phyloP scores from a whole-genome alignment of 129 eudicot species.

The Rutidosis leptorrhynchoides region DNA sequence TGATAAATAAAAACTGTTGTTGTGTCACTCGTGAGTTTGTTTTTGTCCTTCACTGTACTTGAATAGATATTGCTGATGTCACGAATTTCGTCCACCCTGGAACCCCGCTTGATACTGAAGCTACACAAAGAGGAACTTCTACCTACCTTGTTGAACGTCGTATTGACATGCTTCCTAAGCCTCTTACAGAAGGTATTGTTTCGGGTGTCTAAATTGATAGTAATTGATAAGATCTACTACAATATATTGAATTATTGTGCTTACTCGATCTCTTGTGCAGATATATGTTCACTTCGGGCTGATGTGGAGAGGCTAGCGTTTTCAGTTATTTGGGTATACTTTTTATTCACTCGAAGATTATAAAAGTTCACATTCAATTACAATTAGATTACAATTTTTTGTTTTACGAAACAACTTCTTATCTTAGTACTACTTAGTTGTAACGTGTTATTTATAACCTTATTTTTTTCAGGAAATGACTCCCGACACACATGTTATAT shows the following conservation, averaged over 20 bases:
- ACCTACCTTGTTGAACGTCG: slow-evolving; percentile 97
- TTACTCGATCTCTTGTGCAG: slow-evolving; percentile 42
- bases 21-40: slow-evolving; percentile 14
- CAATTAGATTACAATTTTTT: not conserved
- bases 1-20: not conserved
- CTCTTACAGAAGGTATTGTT: slow-evolving; percentile 86
- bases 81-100: slow-evolving; percentile 96
- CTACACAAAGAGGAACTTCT: slow-evolving; percentile 97
- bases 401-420: not conserved
- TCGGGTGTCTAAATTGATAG: not conserved
- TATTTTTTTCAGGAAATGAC: slow-evolving; percentile 75
- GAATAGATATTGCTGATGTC: slow-evolving; percentile 94
- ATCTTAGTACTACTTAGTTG: not conserved
- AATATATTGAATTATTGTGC: slow-evolving; percentile 15
- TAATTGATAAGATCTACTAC: not conserved
- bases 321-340: slow-evolving; percentile 92
- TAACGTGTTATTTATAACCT: not conserved
- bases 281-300: slow-evolving; percentile 91
- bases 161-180: slow-evolving; percentile 99
- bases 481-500: slow-evolving; percentile 78
- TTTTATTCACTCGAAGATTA: not conserved
- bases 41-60: slow-evolving; percentile 42
- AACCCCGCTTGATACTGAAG: slow-evolving; percentile 88
- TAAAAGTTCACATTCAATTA: not conserved
- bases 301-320: slow-evolving; percentile 96